Conservation (phyloP, 805 yeast species). For the Candida ulmi region DNA sequence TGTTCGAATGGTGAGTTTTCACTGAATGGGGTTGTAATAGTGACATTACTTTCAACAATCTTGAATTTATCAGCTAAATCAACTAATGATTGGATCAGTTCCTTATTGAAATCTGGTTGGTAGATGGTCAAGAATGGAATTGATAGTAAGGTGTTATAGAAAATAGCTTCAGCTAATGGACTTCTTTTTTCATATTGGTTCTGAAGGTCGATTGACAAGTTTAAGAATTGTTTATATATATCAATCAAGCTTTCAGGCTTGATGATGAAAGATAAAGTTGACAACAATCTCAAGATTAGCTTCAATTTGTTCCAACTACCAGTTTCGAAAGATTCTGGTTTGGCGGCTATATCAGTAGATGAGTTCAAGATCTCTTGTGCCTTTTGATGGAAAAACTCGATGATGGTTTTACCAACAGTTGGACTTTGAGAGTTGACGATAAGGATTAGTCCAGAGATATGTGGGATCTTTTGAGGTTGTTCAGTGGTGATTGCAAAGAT, state of each 20-base stretch:
- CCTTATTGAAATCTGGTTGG: constrained; percentile 24
- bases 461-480: constrained; percentile 85
- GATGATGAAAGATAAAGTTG: constrained; percentile 59
- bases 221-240: constrained; percentile 49
- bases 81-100: constrained; percentile 40
- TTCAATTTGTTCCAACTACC: constrained; percentile 72
- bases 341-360: constrained; percentile 20
- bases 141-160: constrained; percentile 52
- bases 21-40: constrained; percentile 22
- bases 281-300: constrained; percentile 62
- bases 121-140: constrained; percentile 59
- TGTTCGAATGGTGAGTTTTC: constrained; percentile 44
- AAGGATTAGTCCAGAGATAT: constrained; percentile 63
- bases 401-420: constrained; percentile 59
- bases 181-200: constrained; percentile 32
- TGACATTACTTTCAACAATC: constrained; percentile 15
- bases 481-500: constrained; percentile 68
- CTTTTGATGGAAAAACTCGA: constrained; percentile 63
- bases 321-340: constrained; percentile 30
- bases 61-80: constrained; percentile 38
- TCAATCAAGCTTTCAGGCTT: constrained; percentile 41
- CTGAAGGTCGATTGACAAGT: constrained; percentile 53
- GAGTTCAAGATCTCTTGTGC: constrained; percentile 49
- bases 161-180: constrained; percentile 65
- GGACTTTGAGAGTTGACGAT: constrained; percentile 59